phyloP scores from a whole-genome alignment of 306 rosid species.

The Senna tora region DNA sequence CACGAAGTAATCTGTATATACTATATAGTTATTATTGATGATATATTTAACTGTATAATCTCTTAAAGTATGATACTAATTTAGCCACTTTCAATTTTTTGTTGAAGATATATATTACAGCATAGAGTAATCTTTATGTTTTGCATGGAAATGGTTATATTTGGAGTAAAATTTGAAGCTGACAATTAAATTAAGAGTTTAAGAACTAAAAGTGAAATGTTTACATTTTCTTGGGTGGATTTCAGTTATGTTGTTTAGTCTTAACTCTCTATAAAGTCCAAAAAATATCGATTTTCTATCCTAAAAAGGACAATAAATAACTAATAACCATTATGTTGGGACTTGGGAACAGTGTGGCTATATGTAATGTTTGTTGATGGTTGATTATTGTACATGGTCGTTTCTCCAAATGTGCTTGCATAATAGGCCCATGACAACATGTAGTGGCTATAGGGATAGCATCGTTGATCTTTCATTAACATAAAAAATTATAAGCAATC shows the following conservation, averaged over 20 bases:
- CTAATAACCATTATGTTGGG: slow-evolving; percentile 1
- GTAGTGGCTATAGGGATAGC: slow-evolving; percentile 12
- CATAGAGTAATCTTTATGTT: slow-evolving; percentile 1
- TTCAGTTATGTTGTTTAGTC: slow-evolving; percentile 10
- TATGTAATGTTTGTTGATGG: slow-evolving; percentile 7
- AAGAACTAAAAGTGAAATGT: slow-evolving; percentile 6
- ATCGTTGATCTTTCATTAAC: slow-evolving; percentile 10
- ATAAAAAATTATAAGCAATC: background rate
- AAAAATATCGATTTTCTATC: slow-evolving; percentile 5
- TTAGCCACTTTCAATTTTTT: background rate
- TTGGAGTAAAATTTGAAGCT: slow-evolving; percentile 7
- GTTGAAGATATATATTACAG: slow-evolving; percentile 6
- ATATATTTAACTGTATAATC: background rate
- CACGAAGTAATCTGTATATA: too few species aligned
- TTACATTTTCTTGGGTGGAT: slow-evolving; percentile 8
- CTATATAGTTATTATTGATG: too few species aligned
- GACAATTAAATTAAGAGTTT: slow-evolving; percentile 1
- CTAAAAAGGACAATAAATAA: slow-evolving; percentile 5
- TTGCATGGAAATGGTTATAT: slow-evolving; percentile 9
- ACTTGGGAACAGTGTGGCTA: slow-evolving; percentile 11
- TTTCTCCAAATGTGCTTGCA: background rate
- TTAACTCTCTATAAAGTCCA: background rate
- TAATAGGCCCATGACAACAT: slow-evolving; percentile 3
- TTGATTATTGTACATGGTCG: background rate
- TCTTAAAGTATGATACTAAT: background rate